Conservation (phyloP, 1,139 yeast genomes). For the Schizosaccharomyces versatilis region DNA sequence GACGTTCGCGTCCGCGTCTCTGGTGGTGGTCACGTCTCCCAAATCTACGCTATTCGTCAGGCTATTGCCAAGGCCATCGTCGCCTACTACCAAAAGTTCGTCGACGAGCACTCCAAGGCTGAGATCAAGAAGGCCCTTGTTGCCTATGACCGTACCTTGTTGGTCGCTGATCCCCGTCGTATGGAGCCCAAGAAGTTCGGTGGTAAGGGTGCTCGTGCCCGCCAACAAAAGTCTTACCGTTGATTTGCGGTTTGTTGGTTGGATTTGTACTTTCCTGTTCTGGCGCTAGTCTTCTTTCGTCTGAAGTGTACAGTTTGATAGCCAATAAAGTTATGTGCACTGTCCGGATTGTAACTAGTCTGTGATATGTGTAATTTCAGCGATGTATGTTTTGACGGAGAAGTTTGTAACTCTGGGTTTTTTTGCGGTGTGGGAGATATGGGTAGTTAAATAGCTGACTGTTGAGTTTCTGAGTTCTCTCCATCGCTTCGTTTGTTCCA, state of each 20-base stretch:
- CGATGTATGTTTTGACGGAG: too few species aligned
- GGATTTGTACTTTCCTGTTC: neutral
- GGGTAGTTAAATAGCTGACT: too few species aligned
- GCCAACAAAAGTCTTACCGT: slow-evolving; percentile 99
- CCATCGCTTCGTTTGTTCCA: too few species aligned
- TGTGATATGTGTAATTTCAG: too few species aligned
- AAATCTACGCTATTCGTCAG: slow-evolving; percentile 92
- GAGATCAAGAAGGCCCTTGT: slow-evolving; percentile 96
- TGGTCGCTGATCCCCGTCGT: slow-evolving; percentile 99
- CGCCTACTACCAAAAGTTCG: slow-evolving; percentile 98
- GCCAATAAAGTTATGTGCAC: too few species aligned
- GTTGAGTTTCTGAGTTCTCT: too few species aligned
- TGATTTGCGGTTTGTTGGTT: slow-evolving; percentile 23
- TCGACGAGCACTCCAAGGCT: slow-evolving; percentile 97
- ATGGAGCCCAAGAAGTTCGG: slow-evolving; percentile 99
- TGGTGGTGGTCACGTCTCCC: slow-evolving; percentile 99
- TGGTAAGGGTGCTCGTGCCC: slow-evolving; percentile 99
- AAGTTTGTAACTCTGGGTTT: too few species aligned
- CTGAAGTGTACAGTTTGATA: too few species aligned
- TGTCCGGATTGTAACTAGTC: too few species aligned
- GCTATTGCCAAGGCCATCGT: slow-evolving; percentile 98
- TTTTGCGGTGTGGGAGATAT: too few species aligned
- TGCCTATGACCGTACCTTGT: slow-evolving; percentile 96
- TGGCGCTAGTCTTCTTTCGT: too few species aligned
- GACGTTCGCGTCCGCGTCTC: slow-evolving; percentile 97